Evolutionary conservation across 2,329 filamentous ascomycete genomes (phyloP).

Genomic region (Penicillium sclerotigenum): DNA sequence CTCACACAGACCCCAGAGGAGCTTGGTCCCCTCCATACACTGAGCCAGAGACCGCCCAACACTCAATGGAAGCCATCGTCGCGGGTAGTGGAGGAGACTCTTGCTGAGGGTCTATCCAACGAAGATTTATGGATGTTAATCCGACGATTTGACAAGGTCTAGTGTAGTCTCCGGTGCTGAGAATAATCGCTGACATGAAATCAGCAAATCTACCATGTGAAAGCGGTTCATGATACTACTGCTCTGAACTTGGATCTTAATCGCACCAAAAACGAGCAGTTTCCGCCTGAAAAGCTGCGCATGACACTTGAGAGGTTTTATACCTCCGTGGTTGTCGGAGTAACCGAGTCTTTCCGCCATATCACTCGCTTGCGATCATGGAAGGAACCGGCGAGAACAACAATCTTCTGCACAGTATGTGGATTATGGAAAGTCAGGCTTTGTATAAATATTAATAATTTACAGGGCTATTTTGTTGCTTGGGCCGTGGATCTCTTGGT

Average conservation of each 20-base stretch:
- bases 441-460: neutral
- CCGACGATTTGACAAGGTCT: slow-evolving; percentile 71
- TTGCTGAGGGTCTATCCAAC: slow-evolving; percentile 67
- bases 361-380: slow-evolving; percentile 73
- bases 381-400: slow-evolving; percentile 68
- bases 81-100: slow-evolving; percentile 32
- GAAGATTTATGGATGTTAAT: slow-evolving; percentile 72
- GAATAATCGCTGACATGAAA: slow-evolving; percentile 26
- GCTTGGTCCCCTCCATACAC: slow-evolving; percentile 6
- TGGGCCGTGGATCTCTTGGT: slow-evolving; percentile 72
- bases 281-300: slow-evolving; percentile 77
- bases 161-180: neutral
- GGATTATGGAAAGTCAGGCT: fast-evolving
- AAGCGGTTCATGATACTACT: slow-evolving; percentile 57
- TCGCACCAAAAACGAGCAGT: slow-evolving; percentile 76
- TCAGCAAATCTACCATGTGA: slow-evolving; percentile 69
- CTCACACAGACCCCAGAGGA: slow-evolving; percentile 7
- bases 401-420: slow-evolving; percentile 58
- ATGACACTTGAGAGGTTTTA: slow-evolving; percentile 76
- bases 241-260: slow-evolving; percentile 73
- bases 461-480: slow-evolving; percentile 56
- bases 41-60: slow-evolving; percentile 7
- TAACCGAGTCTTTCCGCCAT: slow-evolving; percentile 68
- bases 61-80: slow-evolving; percentile 22
- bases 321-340: slow-evolving; percentile 69